phyloP scores from a whole-genome alignment of 2,329 filamentous ascomycete genomes.

The Paracoccidioides brasiliensis region DNA sequence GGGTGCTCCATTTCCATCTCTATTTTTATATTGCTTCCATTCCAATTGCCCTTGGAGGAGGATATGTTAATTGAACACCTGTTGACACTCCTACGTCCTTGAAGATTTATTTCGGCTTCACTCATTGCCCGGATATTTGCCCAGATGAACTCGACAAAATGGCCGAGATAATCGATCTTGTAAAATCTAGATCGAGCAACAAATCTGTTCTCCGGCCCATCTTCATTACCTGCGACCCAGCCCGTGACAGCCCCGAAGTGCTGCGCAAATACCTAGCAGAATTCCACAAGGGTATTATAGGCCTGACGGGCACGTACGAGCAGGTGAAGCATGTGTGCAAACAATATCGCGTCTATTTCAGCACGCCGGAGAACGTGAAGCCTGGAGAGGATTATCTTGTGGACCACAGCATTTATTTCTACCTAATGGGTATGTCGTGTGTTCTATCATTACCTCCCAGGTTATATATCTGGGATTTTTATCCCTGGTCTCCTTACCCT shows the following conservation, averaged over 20 bases:
- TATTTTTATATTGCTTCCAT: neutral
- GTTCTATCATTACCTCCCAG: neutral
- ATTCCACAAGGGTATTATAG: conserved; percentile 77
- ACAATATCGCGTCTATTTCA: conserved; percentile 93
- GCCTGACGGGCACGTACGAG: conserved; percentile 85
- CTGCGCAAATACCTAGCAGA: conserved; percentile 76
- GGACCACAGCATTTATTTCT: conserved; percentile 99
- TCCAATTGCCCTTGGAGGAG: conserved; percentile 3
- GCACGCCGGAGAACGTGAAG: conserved; percentile 75
- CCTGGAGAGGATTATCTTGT: conserved; percentile 94
- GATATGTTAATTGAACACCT: neutral
- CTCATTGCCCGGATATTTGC: conserved; percentile 96
- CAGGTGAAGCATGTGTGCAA: conserved; percentile 92
- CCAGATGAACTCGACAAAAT: conserved; percentile 99
- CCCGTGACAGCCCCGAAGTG: conserved; percentile 72
- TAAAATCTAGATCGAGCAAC: conserved; percentile 29
- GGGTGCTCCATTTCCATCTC: conserved; percentile 11
- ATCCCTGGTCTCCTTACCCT: neutral
- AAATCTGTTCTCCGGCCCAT: conserved; percentile 52
- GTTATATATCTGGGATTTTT: neutral
- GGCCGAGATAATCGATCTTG: conserved; percentile 78
- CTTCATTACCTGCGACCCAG: conserved; percentile 88
- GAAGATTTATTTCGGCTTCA: conserved; percentile 96
- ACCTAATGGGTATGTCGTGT: conserved; percentile 62
- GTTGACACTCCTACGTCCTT: neutral